Percentiles rank a stretch among this genome's conserved stretches.
Evolutionary conservation across 495 filamentous ascomycete genomes (phyloP).

Genomic region (Bryoglossum gracile): DNA sequence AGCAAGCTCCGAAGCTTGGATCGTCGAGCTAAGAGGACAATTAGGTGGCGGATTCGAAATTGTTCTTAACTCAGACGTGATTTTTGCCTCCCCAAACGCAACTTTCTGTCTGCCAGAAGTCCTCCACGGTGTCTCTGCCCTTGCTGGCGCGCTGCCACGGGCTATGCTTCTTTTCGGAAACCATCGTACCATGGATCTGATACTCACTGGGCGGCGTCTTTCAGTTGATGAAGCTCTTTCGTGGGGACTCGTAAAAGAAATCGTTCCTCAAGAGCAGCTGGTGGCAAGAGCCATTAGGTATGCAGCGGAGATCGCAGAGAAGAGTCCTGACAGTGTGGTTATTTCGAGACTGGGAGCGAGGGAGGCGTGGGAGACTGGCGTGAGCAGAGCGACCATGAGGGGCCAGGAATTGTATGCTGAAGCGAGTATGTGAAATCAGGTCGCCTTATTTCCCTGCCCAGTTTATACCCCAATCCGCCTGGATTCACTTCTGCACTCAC

Average conservation of each 20-base stretch:
- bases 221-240: conserved; percentile 41
- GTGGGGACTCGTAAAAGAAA: conserved; percentile 57
- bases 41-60: conserved; percentile 58
- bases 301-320: conserved; percentile 36
- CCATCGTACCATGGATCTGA: conserved; percentile 53
- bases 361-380: conserved; percentile 26
- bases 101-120: conserved; percentile 54
- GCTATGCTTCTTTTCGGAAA: conserved; percentile 46
- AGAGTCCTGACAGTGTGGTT: conserved; percentile 55
- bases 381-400: conserved; percentile 25
- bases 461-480: conserved; percentile 26
- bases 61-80: conserved; percentile 50
- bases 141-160: conserved; percentile 53
- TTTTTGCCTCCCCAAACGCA: conserved; percentile 44
- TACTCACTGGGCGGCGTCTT: conserved; percentile 49
- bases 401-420: conserved; percentile 23
- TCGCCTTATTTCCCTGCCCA: conserved; percentile 20
- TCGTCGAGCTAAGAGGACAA: conserved; percentile 13
- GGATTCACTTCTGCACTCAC: background rate
- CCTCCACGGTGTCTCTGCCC: conserved; percentile 49
- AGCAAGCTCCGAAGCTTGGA: background rate
- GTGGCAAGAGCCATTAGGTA: conserved; percentile 33
- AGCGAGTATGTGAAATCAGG: conserved; percentile 23
- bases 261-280: conserved; percentile 35
- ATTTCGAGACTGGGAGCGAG: conserved; percentile 28